Base-by-base conservation (phyloP, 2,329 filamentous ascomycete genomes). In the Knufia petricola region DNA sequence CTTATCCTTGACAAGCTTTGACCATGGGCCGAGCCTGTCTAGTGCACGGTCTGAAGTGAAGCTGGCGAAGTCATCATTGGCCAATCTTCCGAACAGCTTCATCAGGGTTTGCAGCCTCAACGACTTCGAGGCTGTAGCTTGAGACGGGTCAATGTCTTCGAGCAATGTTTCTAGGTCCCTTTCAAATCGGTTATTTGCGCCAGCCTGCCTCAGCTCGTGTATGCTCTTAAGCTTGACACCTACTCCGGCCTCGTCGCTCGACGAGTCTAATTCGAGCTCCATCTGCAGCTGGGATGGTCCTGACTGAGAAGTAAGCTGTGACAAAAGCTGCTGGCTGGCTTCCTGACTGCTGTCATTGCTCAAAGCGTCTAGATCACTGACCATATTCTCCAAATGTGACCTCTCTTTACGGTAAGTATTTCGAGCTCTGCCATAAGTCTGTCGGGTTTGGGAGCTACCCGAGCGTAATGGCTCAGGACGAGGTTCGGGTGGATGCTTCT, bases 41-140 rank as follows among this genome's bases (percentile, higher is more conserved):
- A 87, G 84, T 49, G 84, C 78, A 4, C 80, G 79, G 55, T 87
- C 82, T 52, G 88, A 82, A 17, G 84, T 74, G 58, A 95, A 88
- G 24, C 66, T 64, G n/a, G 59, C 60, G 47, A 68, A 66, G n/a
- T 60, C 58, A 19, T 60, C 43, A 31, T 71, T 72, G 2, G 66
- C 56, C 49, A 81, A 64, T 55, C 76, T 78, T 21, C 62, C 63
- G 45, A 72, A 71, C n/a, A 82, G 63, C 46, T 80, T 76, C 32
- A 78, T 63, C 51, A 81, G 66, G 2, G 73, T 73, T 57, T 39
- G 39, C 23, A 60, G 41, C 20, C 67, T 76, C 37, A 77, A 70
- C 51, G 71, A 68, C 28, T 69, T 66, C 3, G 73, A 73, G 13
- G 64, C 59, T 13, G 71, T 69, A 30, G 65, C 66, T 9, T 62